Evolutionary conservation across 768 basidiomycete species (phyloP).

Genomic region (Russula vinacea): DNA sequence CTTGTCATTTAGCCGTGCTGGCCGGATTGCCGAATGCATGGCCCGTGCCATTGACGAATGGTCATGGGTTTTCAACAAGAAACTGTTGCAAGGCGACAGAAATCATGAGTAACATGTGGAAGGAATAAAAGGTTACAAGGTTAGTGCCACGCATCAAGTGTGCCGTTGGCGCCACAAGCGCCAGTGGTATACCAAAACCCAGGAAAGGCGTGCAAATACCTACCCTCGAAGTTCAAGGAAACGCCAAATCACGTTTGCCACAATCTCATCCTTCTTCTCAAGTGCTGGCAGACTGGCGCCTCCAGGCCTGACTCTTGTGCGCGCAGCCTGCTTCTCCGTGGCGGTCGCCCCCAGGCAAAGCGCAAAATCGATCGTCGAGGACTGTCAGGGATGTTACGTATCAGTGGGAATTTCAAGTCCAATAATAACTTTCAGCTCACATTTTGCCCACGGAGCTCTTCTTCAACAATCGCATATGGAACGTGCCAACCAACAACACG

Average conservation of each 20-base stretch:
- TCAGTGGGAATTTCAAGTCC: background rate
- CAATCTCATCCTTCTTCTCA: conserved; percentile 97
- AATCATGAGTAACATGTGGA: conserved; percentile 15
- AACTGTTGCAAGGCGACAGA: conserved; percentile 47
- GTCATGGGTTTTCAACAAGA: conserved; percentile 82
- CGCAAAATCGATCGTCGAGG: conserved; percentile 95
- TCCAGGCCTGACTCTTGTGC: conserved; percentile 70
- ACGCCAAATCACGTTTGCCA: conserved; percentile 97
- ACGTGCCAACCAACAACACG: conserved; percentile 90
- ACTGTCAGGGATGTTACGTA: conserved; percentile 47
- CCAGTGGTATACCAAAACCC: conserved; percentile 14
- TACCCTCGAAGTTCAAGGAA: conserved; percentile 96
- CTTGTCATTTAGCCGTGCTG: conserved; percentile 88
- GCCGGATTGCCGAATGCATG: conserved; percentile 77
- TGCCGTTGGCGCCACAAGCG: conserved; percentile 28
- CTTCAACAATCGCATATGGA: conserved; percentile 77
- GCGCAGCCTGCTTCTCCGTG: conserved; percentile 70
- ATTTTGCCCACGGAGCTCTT: conserved; percentile 93
- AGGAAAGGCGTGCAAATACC: conserved; percentile 36
- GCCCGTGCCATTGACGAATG: conserved; percentile 90
- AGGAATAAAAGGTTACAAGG: conserved; percentile 15
- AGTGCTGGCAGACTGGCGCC: conserved; percentile 46
- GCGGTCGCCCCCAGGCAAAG: conserved; percentile 90
- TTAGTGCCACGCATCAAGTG: conserved; percentile 26
- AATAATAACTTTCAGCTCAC: conserved; percentile 48